phyloP scores from a whole-genome alignment of 2,329 filamentous ascomycete species.

The Sporothrix dimorphospora region DNA sequence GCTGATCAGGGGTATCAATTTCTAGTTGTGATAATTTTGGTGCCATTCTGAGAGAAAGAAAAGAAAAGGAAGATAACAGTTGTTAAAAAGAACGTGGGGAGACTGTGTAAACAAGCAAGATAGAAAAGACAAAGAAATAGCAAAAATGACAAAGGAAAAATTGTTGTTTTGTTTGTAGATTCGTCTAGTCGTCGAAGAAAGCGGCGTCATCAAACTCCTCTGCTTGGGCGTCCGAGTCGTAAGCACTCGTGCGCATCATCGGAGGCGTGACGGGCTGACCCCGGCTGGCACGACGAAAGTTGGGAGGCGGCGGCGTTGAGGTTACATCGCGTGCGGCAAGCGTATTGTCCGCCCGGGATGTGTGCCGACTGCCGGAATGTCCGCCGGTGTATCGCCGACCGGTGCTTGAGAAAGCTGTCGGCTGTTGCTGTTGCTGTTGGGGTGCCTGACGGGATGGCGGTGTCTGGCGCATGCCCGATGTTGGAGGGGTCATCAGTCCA shows the following conservation, averaged over 20 bases:
- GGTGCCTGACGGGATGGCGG: slow-evolving; percentile 41
- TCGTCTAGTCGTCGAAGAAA: slow-evolving; percentile 55
- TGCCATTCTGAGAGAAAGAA: slow-evolving; percentile 17
- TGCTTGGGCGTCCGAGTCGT: slow-evolving; percentile 64
- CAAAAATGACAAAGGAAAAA: not conserved
- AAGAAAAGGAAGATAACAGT: not conserved
- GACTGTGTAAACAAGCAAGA: not conserved
- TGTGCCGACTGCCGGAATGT: slow-evolving; percentile 46
- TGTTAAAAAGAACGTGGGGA: not conserved
- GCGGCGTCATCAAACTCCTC: slow-evolving; percentile 63
- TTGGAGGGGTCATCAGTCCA: slow-evolving; percentile 87
- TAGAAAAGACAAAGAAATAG: not conserved
- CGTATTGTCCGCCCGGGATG: slow-evolving; percentile 45
- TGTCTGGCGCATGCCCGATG: slow-evolving; percentile 69
- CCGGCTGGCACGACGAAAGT: slow-evolving; percentile 44
- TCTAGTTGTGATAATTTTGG: slow-evolving; percentile 20
- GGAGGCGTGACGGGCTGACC: slow-evolving; percentile 59
- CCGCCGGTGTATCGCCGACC: slow-evolving; percentile 61
- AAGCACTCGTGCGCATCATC: slow-evolving; percentile 61
- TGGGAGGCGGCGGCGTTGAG: slow-evolving; percentile 45
- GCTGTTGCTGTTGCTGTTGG: slow-evolving; percentile 45
- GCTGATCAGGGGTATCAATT: slow-evolving; percentile 29
- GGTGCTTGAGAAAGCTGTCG: slow-evolving; percentile 64
- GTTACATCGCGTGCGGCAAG: slow-evolving; percentile 41
- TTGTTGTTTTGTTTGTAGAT: not conserved